Evolutionary conservation across 164 flowering plant genomes (phyloP).

Genomic region (Nymphaea thermarum): DNA sequence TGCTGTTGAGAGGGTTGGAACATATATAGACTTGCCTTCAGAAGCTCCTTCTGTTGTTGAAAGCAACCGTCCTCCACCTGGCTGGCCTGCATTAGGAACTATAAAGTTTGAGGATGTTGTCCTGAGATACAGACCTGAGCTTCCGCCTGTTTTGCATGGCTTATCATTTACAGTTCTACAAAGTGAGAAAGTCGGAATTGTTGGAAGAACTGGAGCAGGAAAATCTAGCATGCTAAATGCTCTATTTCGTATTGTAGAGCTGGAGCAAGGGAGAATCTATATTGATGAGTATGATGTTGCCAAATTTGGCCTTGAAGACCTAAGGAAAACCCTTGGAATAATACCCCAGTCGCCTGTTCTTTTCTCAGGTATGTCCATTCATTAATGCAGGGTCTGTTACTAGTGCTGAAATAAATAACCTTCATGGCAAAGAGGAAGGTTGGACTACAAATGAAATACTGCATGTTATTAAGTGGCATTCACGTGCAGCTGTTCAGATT

Average conservation of each 20-base stretch:
- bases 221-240: conserved; percentile 98
- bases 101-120: conserved; percentile 85
- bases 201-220: conserved; percentile 98
- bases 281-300: conserved; percentile 72
- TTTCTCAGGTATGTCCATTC: conserved; percentile 68
- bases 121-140: conserved; percentile 89
- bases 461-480: no score
- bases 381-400: no score
- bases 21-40: conserved; percentile 83
- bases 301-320: conserved; percentile 75
- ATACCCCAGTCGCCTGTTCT: conserved; percentile 97
- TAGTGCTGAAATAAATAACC: no score
- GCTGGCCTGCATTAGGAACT: conserved; percentile 89
- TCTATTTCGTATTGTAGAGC: conserved; percentile 85
- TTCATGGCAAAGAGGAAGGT: no score
- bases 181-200: conserved; percentile 92
- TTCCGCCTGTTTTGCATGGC: conserved; percentile 94
- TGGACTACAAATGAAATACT: no score
- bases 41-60: conserved; percentile 81
- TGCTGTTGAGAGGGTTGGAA: conserved; percentile 83
- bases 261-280: conserved; percentile 81
- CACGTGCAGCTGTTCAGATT: no score
- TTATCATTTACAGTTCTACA: conserved; percentile 62
- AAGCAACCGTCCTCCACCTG: conserved; percentile 84
- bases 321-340: conserved; percentile 89